Evolutionary conservation across 2,329 filamentous ascomycete genomes (phyloP).

Genomic region (Arachnomyces sp.): DNA sequence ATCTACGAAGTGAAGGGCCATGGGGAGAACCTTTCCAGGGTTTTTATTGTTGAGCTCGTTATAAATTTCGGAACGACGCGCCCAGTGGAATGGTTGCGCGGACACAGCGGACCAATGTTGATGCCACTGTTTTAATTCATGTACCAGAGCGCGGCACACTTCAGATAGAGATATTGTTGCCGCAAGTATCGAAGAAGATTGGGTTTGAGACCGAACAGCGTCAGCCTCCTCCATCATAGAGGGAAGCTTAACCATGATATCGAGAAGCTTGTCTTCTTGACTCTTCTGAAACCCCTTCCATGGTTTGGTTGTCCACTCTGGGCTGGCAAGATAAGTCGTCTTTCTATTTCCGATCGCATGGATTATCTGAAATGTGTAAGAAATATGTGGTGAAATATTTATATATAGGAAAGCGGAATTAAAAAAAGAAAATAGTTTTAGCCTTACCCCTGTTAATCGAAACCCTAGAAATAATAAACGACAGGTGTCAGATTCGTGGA

Average conservation of each 20-base stretch:
- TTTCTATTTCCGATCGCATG: constrained; percentile 14
- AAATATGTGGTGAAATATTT: neutral
- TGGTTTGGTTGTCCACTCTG: constrained; percentile 29
- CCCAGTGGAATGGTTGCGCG: no score
- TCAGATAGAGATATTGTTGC: no score
- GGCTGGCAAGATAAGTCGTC: constrained; percentile 21
- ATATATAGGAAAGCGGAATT: neutral
- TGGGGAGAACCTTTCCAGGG: no score
- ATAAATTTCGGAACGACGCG: no score
- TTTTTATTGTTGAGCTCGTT: no score
- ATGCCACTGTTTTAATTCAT: no score
- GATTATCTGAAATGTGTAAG: constrained; percentile 4
- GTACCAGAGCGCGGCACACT: no score
- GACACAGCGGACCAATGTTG: no score
- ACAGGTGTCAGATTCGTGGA: constrained; percentile 5
- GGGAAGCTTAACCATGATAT: constrained; percentile 25
- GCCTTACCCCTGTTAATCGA: constrained; percentile 6
- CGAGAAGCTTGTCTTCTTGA: constrained; percentile 26
- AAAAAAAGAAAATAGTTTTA: constrained; percentile 4
- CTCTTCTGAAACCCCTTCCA: constrained; percentile 26
- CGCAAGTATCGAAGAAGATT: no score
- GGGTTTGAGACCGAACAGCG: no score
- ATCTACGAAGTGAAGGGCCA: constrained; percentile 4
- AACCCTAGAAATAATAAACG: constrained; percentile 4
- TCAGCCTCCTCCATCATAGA: constrained; percentile 25